Percentiles rank a stretch among this genome's conserved stretches.
Conservation (phyloP, 768 basidiomycete genomes). For the Russula olivacea region DNA sequence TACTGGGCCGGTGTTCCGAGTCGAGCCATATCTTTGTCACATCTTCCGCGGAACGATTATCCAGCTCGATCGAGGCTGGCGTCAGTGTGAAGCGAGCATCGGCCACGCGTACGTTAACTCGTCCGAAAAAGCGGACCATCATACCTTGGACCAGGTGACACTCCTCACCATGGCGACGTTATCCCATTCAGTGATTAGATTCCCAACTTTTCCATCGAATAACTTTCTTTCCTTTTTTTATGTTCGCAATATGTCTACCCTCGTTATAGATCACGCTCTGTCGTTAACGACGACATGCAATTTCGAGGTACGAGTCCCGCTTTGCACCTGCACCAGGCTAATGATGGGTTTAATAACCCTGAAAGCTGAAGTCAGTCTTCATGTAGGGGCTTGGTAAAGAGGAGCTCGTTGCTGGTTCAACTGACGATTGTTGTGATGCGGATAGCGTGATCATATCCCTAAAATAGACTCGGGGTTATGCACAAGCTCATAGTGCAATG, state of each 20-base stretch:
- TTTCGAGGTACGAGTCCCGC: neutral
- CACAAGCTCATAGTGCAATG: neutral
- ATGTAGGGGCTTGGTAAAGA: neutral
- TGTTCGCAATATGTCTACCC: neutral
- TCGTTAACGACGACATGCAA: neutral
- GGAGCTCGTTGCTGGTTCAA: neutral
- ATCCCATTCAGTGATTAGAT: neutral
- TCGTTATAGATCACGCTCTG: neutral
- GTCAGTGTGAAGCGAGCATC: neutral
- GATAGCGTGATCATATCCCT: neutral
- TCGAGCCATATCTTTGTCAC: too few relatives aligned
- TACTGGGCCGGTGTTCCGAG: too few relatives aligned
- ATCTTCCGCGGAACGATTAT: too few relatives aligned
- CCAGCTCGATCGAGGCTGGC: too few relatives aligned
- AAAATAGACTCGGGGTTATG: too few relatives aligned
- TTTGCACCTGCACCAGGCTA: neutral
- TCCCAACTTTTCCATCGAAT: neutral
- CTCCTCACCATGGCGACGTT: too few relatives aligned
- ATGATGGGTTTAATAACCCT: neutral
- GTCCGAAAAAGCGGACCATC: neutral
- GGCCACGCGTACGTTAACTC: neutral
- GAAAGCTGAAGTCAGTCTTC: neutral
- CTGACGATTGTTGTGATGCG: neutral
- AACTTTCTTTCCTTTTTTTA: neutral
- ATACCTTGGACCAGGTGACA: too few relatives aligned